Percentiles rank a stretch among this genome's conserved stretches.
phyloP scores from a whole-genome alignment of 257 asterid genomes.

The Gynochthodes officinalis region DNA sequence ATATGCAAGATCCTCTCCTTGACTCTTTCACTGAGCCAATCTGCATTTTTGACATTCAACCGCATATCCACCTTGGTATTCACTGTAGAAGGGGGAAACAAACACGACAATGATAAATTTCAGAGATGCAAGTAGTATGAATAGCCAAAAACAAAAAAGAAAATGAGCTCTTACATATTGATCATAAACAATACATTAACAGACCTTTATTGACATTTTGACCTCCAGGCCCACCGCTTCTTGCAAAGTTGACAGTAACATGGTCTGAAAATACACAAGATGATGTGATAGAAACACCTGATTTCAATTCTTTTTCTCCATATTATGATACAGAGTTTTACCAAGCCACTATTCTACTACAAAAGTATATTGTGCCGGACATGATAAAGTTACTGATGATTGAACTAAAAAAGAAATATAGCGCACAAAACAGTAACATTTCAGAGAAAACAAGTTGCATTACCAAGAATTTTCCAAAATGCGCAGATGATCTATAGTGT shows the following conservation, averaged over 20 bases:
- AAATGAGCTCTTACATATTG: neutral
- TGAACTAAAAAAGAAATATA: neutral
- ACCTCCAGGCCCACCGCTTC: conserved; percentile 95
- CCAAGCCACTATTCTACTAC: neutral
- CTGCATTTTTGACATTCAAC: conserved; percentile 72
- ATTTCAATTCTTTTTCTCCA: neutral
- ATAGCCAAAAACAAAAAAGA: neutral
- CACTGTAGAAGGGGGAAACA: conserved; percentile 35
- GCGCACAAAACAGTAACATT: conserved; percentile 5
- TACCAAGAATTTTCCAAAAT: neutral
- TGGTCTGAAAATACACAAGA: conserved; percentile 51
- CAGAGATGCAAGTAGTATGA: conserved; percentile 5
- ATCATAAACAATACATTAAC: conserved; percentile 19
- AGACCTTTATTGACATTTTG: conserved; percentile 88
- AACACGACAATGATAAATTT: conserved; percentile 5
- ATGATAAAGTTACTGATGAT: neutral
- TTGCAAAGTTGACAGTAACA: conserved; percentile 75
- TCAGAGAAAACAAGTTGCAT: conserved; percentile 3
- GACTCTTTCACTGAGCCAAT: conserved; percentile 79
- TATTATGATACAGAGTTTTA: neutral
- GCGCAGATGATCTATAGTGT: too few species aligned
- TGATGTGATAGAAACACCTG: conserved; percentile 3
- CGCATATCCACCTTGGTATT: conserved; percentile 98
- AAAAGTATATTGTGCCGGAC: neutral
- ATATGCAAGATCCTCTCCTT: conserved; percentile 76